Evolutionary conservation across 2,329 filamentous ascomycete genomes (phyloP), one percentile per base, ranked within the genome.

Genomic region (Macrophomina pseudophaseolina): DNA sequence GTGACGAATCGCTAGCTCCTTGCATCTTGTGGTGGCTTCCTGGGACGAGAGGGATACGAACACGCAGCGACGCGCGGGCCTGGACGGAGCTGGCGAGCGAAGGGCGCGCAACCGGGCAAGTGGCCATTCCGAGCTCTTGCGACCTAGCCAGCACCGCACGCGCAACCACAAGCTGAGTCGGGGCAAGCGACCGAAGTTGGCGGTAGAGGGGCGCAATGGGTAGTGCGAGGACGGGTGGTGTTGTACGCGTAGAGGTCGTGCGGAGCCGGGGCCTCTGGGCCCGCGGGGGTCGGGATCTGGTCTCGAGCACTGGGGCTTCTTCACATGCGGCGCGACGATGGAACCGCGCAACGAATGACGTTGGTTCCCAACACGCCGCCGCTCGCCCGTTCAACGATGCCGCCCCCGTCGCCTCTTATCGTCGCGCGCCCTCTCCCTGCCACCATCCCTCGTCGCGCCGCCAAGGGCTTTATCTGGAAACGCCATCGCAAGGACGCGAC

Each of bases 321-420:
- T 62, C 58, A 62, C 58, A 62, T 62, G 58, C 40, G 3, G 16
- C 1, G 9, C 4, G 11, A 23, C 48, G 18, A 12, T 5, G 30
- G 32, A 28, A 54, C 23, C 42, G 30, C 58, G 30, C 58, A n/a
- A n/a, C 58, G 44, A 62, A 51, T 62, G 58, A 62, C 44, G 58
- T 62, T 49, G 16, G 23, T n/a, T 49, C 58, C 58, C 58, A 62
- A 62, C 58, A 42, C 54, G 54, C 54, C 38, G 28, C 30, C 56
- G 56, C 56, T 40, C 40, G 16, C 52, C 33, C 52, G 52, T 35
- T 60, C 56, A 48, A 48, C 56, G 32, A 60, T 60, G 56, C 56
- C 40, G 40, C 14, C 35, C 32, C 54, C 54, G 54, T 58, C 38
- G 12, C 8, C 35, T 32, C 54, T 9, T 60, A 23, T 49, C 44